These are phyloP conservation scores for Eucalyptus pauciflora DNA, from an alignment of 345 rosid species.

Conservation along the genomic window DNA sequence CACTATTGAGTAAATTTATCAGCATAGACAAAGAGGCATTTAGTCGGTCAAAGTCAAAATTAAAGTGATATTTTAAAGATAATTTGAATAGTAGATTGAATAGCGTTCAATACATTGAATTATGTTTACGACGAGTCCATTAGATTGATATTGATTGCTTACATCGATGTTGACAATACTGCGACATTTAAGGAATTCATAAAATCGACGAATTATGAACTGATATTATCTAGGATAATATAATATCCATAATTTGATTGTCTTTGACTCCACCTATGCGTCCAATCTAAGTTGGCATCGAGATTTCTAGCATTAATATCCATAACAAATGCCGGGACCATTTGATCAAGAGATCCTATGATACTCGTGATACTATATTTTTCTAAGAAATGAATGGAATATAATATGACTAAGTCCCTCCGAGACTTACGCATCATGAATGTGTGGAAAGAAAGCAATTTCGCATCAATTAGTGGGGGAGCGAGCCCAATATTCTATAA, in stretches of 20 bases:
- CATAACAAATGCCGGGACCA: not conserved
- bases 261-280: not conserved
- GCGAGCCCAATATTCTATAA: not conserved
- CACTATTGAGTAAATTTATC: not conserved
- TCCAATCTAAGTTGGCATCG: rapidly evolving
- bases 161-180: not conserved
- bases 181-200: not conserved
- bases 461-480: not conserved
- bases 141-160: too few relatives aligned
- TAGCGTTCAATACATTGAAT: rapidly evolving
- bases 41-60: not conserved
- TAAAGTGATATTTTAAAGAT: not conserved
- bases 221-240: not conserved
- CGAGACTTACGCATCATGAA: not conserved
- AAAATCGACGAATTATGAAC: rapidly evolving
- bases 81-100: rapidly evolving
- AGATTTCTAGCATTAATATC: not conserved
- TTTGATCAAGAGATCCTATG: not conserved
- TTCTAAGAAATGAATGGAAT: not conserved
- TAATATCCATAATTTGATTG: not conserved
- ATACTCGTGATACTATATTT: not conserved
- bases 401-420: not conserved
- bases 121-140: rapidly evolving
- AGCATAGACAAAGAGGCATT: rapidly evolving
- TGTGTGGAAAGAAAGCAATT: not conserved